Percentiles rank a stretch among this genome's conserved stretches.
phyloP scores from a whole-genome alignment of 2,329 filamentous ascomycete genomes.

The Penicillium paneum region DNA sequence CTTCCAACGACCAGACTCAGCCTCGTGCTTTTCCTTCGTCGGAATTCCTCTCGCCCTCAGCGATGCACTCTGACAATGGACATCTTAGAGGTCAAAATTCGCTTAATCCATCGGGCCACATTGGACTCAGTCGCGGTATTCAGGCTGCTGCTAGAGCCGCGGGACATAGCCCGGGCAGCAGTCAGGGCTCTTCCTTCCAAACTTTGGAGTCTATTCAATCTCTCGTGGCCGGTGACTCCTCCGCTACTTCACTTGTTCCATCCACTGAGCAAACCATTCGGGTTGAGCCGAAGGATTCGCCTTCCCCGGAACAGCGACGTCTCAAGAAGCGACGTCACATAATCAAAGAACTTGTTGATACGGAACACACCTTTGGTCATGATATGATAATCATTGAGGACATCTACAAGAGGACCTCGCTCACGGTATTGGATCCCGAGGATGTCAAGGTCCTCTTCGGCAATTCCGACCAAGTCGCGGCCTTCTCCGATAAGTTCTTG shows the following conservation, averaged over 20 bases:
- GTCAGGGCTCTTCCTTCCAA: slow-evolving; percentile 38
- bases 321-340: slow-evolving; percentile 77
- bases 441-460: slow-evolving; percentile 89
- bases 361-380: slow-evolving; percentile 82
- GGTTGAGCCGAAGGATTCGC: slow-evolving; percentile 26
- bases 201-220: slow-evolving; percentile 30
- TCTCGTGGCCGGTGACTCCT: slow-evolving; percentile 34
- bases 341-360: slow-evolving; percentile 89
- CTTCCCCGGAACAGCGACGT: slow-evolving; percentile 48
- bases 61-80: not conserved
- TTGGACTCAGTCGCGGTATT: not conserved
- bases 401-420: slow-evolving; percentile 92
- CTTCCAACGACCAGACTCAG: slow-evolving; percentile 10
- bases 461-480: slow-evolving; percentile 86
- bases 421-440: slow-evolving; percentile 72
- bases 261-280: slow-evolving; percentile 28
- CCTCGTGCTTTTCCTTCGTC: not conserved
- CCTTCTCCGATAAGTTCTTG: slow-evolving; percentile 78
- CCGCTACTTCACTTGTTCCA: slow-evolving; percentile 37
- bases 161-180: slow-evolving; percentile 31
- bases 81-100: not conserved
- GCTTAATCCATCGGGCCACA: not conserved
- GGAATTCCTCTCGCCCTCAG: not conserved
- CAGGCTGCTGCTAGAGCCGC: slow-evolving; percentile 16
- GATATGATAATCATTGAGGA: slow-evolving; percentile 98